A percentile compares a stretch with the other conserved stretches of the same genome.
Evolutionary conservation across 768 basidiomycete species (phyloP).

Genomic region (Scleroderma citrinum): DNA sequence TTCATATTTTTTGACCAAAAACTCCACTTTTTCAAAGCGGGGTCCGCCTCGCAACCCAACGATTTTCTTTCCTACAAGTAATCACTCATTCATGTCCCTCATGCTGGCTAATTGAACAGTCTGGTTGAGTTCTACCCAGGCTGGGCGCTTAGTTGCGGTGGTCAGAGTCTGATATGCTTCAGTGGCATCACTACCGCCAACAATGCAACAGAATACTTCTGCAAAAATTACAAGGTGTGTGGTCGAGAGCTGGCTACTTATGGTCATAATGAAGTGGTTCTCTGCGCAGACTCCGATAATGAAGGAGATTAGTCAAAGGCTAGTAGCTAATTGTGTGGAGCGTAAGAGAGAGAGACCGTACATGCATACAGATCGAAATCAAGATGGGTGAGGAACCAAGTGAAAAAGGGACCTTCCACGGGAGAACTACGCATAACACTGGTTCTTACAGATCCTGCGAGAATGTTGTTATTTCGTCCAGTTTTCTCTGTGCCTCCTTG

Average conservation of each 20-base stretch:
- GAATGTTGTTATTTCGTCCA: conserved; percentile 73
- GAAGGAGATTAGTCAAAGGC: conserved; percentile 3
- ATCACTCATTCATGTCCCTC: neutral
- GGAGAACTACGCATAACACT: conserved; percentile 4
- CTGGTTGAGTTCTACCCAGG: neutral
- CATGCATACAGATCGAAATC: conserved; percentile 14
- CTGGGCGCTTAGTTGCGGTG: neutral
- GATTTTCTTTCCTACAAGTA: neutral
- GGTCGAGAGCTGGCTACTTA: too few relatives aligned
- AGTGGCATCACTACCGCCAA: neutral
- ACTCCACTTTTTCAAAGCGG: neutral
- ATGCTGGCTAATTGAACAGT: neutral
- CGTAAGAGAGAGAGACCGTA: too few relatives aligned
- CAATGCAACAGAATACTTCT: neutral
- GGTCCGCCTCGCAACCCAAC: neutral
- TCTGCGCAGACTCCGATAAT: too few relatives aligned
- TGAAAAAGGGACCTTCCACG: conserved; percentile 1
- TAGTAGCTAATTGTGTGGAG: conserved; percentile 19
- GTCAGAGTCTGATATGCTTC: neutral
- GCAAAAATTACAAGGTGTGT: too few relatives aligned
- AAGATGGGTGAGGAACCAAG: conserved; percentile 12
- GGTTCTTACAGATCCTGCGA: conserved; percentile 63
- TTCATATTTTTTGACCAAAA: neutral
- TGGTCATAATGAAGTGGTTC: too few relatives aligned
- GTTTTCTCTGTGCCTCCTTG: conserved; percentile 65